phyloP scores from a whole-genome alignment of 768 basidiomycete species.

The Zangia roseola region DNA sequence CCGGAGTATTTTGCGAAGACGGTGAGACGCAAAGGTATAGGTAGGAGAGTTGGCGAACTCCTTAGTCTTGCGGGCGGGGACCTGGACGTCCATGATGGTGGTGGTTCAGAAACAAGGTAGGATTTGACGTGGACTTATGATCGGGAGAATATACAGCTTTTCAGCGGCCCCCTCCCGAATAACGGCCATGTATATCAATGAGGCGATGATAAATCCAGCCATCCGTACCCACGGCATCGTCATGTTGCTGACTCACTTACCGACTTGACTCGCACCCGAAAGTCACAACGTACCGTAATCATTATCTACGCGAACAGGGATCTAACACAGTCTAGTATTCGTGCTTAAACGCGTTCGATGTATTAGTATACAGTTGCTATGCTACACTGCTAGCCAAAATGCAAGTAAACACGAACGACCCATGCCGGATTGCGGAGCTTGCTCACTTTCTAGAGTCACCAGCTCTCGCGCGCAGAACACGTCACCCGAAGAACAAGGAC shows the following conservation, averaged over 20 bases:
- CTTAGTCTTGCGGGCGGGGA: conserved; percentile 19
- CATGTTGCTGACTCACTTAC: background rate
- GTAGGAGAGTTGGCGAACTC: conserved; percentile 61
- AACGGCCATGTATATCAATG: background rate
- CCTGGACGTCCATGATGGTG: conserved; percentile 26
- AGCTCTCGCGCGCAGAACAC: background rate
- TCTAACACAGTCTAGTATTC: background rate
- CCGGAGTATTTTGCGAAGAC: conserved; percentile 55
- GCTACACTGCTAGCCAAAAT: conserved; percentile 22
- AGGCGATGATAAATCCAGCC: conserved; percentile 11
- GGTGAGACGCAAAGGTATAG: conserved; percentile 68
- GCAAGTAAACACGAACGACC: conserved; percentile 5
- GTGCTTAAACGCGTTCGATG: background rate
- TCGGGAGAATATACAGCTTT: conserved; percentile 1
- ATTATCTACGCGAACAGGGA: too few relatives aligned
- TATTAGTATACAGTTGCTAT: conserved; percentile 23
- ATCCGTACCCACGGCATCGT: conserved; percentile 20
- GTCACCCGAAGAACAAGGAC: background rate
- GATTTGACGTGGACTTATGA: conserved; percentile 6
- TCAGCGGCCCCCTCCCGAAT: background rate
- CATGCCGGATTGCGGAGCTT: conserved; percentile 7
- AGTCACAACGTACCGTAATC: too few relatives aligned
- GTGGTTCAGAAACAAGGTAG: conserved; percentile 2
- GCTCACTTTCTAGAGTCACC: conserved; percentile 6
- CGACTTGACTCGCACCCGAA: background rate